A percentile compares a stretch with the other conserved stretches of the same genome.
phyloP scores from a whole-genome alignment of 2,329 filamentous ascomycete species.

The Pyricularia grisea region DNA sequence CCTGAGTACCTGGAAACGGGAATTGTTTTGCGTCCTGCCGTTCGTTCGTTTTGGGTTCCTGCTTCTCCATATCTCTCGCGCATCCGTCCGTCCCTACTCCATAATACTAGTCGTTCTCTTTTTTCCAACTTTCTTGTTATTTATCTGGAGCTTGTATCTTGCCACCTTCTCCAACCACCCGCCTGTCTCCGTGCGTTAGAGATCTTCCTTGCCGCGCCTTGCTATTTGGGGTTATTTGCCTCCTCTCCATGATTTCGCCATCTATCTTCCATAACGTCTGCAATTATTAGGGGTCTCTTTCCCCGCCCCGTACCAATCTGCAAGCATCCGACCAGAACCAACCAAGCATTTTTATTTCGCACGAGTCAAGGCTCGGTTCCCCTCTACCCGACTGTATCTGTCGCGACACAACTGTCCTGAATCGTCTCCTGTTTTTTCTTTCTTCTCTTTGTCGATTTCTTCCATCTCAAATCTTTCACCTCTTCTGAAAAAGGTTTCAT shows the following conservation, averaged over 20 bases:
- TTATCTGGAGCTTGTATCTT: neutral
- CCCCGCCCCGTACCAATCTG: neutral
- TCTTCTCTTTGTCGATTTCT: neutral
- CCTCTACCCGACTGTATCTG: neutral
- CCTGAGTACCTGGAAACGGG: neutral
- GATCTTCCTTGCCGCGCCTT: neutral
- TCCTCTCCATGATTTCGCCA: neutral
- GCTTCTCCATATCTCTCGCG: neutral
- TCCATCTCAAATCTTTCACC: neutral
- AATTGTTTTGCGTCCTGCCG: neutral
- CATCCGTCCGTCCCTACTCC: neutral
- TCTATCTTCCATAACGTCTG: neutral
- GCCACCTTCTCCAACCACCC: neutral
- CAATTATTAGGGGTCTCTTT: neutral
- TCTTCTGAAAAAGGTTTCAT: neutral
- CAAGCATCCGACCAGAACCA: neutral
- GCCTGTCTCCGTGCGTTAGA: neutral
- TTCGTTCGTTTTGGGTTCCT: neutral
- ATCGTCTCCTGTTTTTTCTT: neutral
- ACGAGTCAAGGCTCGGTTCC: neutral
- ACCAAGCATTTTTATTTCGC: neutral
- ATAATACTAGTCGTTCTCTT: neutral
- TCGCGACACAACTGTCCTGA: neutral
- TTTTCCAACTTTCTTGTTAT: neutral
- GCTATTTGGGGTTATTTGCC: neutral